Percentiles rank a stretch among this genome's conserved stretches.
phyloP scores from a whole-genome alignment of 164 flowering plant genomes.

The Vitis vinifera region ASM3070453v1 NC_081822.1:10137001-10137500 shows the following conservation, averaged over 20 bases:
- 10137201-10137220: not conserved
- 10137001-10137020: no score
- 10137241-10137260: not conserved
- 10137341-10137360: not conserved
- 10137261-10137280: slow-evolving; percentile 14
- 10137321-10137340: slow-evolving; percentile 8
- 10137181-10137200: no score
- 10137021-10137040: no score
- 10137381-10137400: slow-evolving; percentile 7
- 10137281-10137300: slow-evolving; percentile 7
- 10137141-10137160: no score
- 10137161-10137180: no score
- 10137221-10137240: not conserved
- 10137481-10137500: no score
- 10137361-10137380: slow-evolving; percentile 9
- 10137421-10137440: not conserved
- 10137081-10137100: no score
- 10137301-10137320: not conserved
- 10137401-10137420: no score
- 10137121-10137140: no score
- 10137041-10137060: no score
- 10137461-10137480: not conserved
- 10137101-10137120: no score
- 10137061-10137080: no score
- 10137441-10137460: not conserved